Base-by-base conservation (phyloP, 2,329 filamentous ascomycete species). In the Pezicula rhizophila region DNA sequence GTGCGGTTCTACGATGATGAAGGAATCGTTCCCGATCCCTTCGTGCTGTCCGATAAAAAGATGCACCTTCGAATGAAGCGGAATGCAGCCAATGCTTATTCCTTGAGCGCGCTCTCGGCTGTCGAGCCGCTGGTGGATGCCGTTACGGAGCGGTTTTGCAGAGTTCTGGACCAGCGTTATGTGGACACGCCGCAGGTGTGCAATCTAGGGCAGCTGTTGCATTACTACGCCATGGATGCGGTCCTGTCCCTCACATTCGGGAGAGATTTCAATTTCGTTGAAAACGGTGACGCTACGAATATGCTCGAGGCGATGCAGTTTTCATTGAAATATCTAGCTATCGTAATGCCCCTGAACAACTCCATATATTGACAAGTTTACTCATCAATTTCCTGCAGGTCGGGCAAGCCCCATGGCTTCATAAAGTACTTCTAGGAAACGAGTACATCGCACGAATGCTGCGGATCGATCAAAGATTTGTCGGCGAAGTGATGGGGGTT, bases 391-490 rank as follows among this genome's bases (percentile, higher is more conserved):
- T n/a, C 31, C 31, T 34, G 10, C 17, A 39, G 37, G 34, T 49
- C 46, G 47, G 42, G 8, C 47, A 49, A 15, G 18, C 33, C 25
- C 47, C 43, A 2, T 15, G 28, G 23, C 18, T 34, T 11, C 43
- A 49, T 38, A 39, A 28, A 25, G 39, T 41, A 15, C 37, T 49
- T 11, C 39, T 49, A 11, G 47, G 47, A 28, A 49, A 17, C 17
- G 18, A 42, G 28, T 18, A 15, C n/a, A 7, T 46, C 5, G 42
- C 38, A 7, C n/a, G 20, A 15, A 10, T 10, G 10, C 8, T 10
- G 8, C 15, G 8, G 8, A 39, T 8, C 15, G 15, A 39, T 17
- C 8, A 10, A 8, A 17, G 10, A 8, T 39, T 39, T 39, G 37
- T 39, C 15, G 15, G 8, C 8, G 37, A 39, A 8, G 15, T 39